Evolutionary conservation across 495 filamentous ascomycete genomes (phyloP).

Genomic region (Penicillium samsonianum): DNA sequence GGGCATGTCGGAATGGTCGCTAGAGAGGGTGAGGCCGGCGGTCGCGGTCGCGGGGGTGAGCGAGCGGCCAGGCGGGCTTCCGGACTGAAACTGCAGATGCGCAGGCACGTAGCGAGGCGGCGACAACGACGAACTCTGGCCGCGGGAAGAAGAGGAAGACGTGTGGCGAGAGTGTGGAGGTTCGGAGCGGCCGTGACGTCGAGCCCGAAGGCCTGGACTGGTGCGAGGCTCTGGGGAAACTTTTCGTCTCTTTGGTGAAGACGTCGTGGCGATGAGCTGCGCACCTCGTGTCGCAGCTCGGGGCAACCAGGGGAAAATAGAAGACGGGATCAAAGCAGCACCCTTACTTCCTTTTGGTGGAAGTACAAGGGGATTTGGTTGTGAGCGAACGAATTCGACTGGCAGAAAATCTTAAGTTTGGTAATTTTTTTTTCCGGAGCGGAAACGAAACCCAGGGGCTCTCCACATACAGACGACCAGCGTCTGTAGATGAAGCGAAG

Average conservation of each 20-base stretch:
- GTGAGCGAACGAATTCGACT: constrained; percentile 17
- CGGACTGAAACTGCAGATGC: constrained; percentile 58
- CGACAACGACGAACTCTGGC: constrained; percentile 38
- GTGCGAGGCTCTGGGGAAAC: constrained; percentile 58
- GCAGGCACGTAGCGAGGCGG: constrained; percentile 59
- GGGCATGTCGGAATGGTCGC: constrained; percentile 58
- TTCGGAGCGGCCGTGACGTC: constrained; percentile 45
- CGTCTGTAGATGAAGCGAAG: background rate
- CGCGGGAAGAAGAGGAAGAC: constrained; percentile 36
- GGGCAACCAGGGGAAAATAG: constrained; percentile 23
- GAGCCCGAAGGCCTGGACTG: constrained; percentile 40
- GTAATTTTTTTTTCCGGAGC: constrained; percentile 20
- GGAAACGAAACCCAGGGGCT: constrained; percentile 17
- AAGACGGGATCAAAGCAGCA: constrained; percentile 17
- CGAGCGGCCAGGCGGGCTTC: constrained; percentile 39
- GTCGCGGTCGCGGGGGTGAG: constrained; percentile 64
- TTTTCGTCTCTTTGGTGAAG: constrained; percentile 89
- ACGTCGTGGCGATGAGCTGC: constrained; percentile 85
- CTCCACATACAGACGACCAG: constrained; percentile 6
- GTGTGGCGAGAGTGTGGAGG: constrained; percentile 31
- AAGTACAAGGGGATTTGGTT: constrained; percentile 6
- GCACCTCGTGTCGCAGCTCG: constrained; percentile 52
- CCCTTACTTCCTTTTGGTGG: constrained; percentile 8
- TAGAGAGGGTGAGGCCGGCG: constrained; percentile 67
- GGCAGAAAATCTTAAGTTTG: constrained; percentile 26